Base-by-base conservation (phyloP, 108 stramenopile genomes). In the Pelagomonas calceolata region DNA sequence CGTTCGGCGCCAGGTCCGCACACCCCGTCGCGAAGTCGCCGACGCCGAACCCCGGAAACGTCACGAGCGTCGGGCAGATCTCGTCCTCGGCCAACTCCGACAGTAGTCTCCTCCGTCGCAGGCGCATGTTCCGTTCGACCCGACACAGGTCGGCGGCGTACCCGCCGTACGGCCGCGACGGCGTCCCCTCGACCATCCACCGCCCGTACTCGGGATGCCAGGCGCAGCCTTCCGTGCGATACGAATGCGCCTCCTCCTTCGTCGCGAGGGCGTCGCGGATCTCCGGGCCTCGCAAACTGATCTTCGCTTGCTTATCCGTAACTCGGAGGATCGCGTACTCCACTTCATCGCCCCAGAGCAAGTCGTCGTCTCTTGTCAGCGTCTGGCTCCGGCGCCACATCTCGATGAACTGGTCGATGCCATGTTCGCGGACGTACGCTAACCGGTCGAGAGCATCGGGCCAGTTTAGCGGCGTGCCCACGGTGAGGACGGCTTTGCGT, bases 141-240 rank as follows among this genome's bases (percentile, higher is more conserved):
- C 91, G 84, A 26, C 92, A 84, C 63, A 99, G 78, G 82, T 99
- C 98, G 7, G 86, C 82, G 31, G 92, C 83, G 71, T 89, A 93
- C 64, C 93, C 90, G 32, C 90, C 89, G 84, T 95, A 98, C 0
- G 96, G 98, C 34, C 88, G 78, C 66, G 82, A 70, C 4, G 98
- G 98, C 26, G 96, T 97, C 29, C 95, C 94, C 84, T 99, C 98
- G 12, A 97, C 85, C 98, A 98, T 98, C 98, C 98, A 98, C 16
- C 91, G 87, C 14, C 98, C 98, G 76, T 93, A 98, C 73, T 98
- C 96, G 32, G 95, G 95, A 63, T 94, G 91, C 91, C 92, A 96
- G 72, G 78, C 86, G 80, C 92, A 94, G 4, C 91, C 93, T 75
- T 92, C 92, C 5, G 70, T 73, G 68, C 88, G 82, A 71, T 88